Base-by-base conservation (phyloP, 2,329 filamentous ascomycete genomes). In the Monilinia laxa region DNA sequence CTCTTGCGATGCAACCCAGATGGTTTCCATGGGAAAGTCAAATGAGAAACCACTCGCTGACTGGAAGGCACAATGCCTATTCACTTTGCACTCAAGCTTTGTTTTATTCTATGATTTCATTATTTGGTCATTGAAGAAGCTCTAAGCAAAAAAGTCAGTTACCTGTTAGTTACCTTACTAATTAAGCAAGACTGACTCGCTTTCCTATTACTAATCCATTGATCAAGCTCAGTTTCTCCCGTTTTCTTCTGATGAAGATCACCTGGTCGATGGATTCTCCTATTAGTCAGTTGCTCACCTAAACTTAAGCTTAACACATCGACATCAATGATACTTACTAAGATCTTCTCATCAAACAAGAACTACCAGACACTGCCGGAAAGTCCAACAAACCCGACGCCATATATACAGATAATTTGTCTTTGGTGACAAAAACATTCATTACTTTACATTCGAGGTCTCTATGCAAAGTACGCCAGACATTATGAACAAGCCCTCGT, bases 251-350 rank as follows among this genome's bases (percentile, higher is more conserved):
- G 25, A n/a, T 47, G 11, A n/a, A n/a, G n/a, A n/a, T n/a, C n/a
- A n/a, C n/a, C n/a, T n/a, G n/a, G n/a, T n/a, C n/a, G 25, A n/a
- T 47, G 11, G 4, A 28, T 28, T 58, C 28, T 3, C 25, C 28
- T 20, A 47, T 20, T 12, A 6, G 28, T 12, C 7, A 35, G 31
- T 35, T 35, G 31, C 31, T 35, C 31, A 31, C 40, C 16, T 59
- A 57, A 57, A 38, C 54, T 42, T 57, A 57, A 25, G 54, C 35
- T 42, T 42, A 40, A 42, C 12, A 42, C n/a, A 16, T 57, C 16
- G 56, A 58, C 40, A 58, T 20, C 9, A 25, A 57, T 35, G 23
- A 57, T 25, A 28, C 31, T 25, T 35, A 6, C 31, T 35, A 35
- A 35, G 4, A 35, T 35, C 7, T 35, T 35, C 31, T 35, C 31